Conservation (phyloP, 192 early-diverging fungal genomes). For the Backusella tarrabulga region DNA sequence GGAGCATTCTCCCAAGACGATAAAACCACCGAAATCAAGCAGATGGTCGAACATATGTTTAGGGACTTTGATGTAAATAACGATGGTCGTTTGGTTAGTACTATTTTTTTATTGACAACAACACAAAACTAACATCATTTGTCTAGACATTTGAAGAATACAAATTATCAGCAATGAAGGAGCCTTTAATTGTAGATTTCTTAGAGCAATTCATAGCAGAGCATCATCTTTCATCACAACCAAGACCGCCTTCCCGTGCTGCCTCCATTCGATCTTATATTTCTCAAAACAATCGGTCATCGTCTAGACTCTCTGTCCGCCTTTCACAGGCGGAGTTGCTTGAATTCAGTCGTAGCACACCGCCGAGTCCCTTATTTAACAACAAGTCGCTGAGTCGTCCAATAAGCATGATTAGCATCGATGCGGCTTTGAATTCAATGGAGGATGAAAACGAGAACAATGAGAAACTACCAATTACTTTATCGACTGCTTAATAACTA, state of each 20-base stretch:
- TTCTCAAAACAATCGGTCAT: conserved; percentile 14
- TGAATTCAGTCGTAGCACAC: conserved; percentile 22
- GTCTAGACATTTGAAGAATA: conserved; percentile 68
- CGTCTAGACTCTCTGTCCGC: conserved; percentile 29
- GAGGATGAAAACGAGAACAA: background rate
- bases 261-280: conserved; percentile 29
- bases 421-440: conserved; percentile 26
- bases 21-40: conserved; percentile 59
- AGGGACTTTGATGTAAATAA: conserved; percentile 79
- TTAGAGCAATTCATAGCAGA: conserved; percentile 70
- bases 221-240: conserved; percentile 37
- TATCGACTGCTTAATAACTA: background rate
- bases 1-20: conserved; percentile 59
- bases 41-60: conserved; percentile 71
- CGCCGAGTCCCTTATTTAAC: conserved; percentile 11
- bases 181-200: conserved; percentile 76
- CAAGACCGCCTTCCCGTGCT: conserved; percentile 21
- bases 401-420: conserved; percentile 31
- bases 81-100: conserved; percentile 68
- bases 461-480: background rate
- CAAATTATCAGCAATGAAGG: conserved; percentile 77
- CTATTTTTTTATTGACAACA: background rate
- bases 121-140: background rate
- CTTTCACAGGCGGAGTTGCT: conserved; percentile 37
- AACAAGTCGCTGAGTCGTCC: conserved; percentile 18